phyloP scores from a whole-genome alignment of 2,329 filamentous ascomycete genomes.

The Xylariaceae sp. region DNA sequence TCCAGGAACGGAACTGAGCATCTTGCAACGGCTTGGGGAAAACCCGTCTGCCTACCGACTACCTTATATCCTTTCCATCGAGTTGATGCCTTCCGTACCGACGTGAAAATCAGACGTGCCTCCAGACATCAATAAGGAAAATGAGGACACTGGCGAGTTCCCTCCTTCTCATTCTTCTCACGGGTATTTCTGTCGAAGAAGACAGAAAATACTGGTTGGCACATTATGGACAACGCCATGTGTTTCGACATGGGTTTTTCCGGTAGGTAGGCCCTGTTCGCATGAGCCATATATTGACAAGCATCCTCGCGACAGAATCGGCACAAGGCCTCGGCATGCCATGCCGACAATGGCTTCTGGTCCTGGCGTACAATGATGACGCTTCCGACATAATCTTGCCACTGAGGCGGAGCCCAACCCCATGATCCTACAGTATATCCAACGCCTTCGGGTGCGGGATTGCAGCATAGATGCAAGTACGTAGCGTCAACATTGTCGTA shows the following conservation, averaged over 20 bases:
- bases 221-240: constrained; percentile 6
- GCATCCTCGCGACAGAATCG: constrained; percentile 3
- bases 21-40: no score
- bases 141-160: background rate
- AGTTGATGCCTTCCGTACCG: no score
- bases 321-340: constrained; percentile 9
- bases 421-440: background rate
- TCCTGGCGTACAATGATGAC: constrained; percentile 10
- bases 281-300: background rate
- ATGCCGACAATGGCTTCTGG: constrained; percentile 7
- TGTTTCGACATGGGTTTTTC: constrained; percentile 3
- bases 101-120: no score
- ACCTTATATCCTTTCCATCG: no score
- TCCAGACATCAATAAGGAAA: background rate
- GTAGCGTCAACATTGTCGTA: background rate
- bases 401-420: background rate
- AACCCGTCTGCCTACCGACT: no score
- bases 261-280: background rate
- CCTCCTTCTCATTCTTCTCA: background rate
- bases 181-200: background rate
- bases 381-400: background rate
- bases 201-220: constrained; percentile 1
- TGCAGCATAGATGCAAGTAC: background rate
- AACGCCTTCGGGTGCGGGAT: background rate
- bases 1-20: no score